Percentiles rank a stretch among this genome's conserved stretches.
phyloP scores from a whole-genome alignment of 2,329 filamentous ascomycete genomes.

The Nothophoma quercina region DNA sequence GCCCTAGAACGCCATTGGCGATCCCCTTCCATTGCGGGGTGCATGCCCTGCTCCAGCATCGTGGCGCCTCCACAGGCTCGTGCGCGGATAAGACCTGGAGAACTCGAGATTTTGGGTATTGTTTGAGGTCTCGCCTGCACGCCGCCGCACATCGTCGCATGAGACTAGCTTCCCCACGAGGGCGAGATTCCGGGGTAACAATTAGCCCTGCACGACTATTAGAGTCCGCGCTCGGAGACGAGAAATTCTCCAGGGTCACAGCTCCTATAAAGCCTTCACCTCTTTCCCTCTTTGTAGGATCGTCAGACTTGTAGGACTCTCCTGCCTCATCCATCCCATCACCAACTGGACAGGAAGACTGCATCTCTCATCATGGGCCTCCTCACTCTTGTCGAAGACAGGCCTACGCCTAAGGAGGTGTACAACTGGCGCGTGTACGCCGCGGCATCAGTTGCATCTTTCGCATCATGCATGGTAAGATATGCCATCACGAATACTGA shows the following conservation, averaged over 20 bases:
- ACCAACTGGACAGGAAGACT: slow-evolving; percentile 5
- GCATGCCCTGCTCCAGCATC: slow-evolving; percentile 10
- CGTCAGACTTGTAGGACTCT: slow-evolving; percentile 9
- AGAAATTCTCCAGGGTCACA: slow-evolving; percentile 10
- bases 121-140: slow-evolving; percentile 19
- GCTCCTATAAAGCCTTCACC: slow-evolving; percentile 7
- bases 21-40: slow-evolving; percentile 14
- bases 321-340: background rate
- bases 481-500: background rate
- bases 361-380: slow-evolving; percentile 31
- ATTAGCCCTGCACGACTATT: slow-evolving; percentile 16
- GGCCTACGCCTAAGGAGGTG: slow-evolving; percentile 63
- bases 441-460: slow-evolving; percentile 61
- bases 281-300: slow-evolving; percentile 5
- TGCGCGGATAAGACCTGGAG: slow-evolving; percentile 20
- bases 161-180: slow-evolving; percentile 20
- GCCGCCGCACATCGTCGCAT: slow-evolving; percentile 4
- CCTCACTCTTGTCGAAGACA: slow-evolving; percentile 42
- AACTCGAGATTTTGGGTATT: slow-evolving; percentile 11
- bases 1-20: slow-evolving; percentile 9
- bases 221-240: slow-evolving; percentile 20
- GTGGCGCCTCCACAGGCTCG: slow-evolving; percentile 6
- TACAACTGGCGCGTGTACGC: slow-evolving; percentile 67
- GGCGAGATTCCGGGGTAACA: slow-evolving; percentile 21
- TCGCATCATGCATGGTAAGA: slow-evolving; percentile 57